phyloP scores from a whole-genome alignment of 768 basidiomycete species.

The Pisolithus marmoratus region DNA sequence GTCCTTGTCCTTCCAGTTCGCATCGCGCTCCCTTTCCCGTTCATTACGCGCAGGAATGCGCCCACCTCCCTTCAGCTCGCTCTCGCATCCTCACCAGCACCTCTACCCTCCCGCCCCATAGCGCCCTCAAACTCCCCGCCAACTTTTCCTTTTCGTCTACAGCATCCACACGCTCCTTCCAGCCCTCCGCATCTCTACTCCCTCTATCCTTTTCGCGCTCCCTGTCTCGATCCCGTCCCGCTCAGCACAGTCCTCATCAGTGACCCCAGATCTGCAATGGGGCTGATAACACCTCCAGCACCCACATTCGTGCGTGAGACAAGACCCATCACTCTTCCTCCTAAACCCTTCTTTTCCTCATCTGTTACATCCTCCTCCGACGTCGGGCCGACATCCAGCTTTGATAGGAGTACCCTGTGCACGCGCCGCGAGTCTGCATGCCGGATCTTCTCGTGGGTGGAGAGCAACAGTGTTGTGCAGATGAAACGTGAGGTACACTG shows the following conservation, averaged over 20 bases:
- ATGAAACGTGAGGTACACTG: constrained; percentile 20
- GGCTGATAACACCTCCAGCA: constrained; percentile 37
- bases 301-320: constrained; percentile 34
- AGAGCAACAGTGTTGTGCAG: constrained; percentile 17
- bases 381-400: constrained; percentile 37
- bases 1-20: constrained; percentile 24
- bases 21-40: constrained; percentile 22
- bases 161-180: constrained; percentile 19
- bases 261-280: constrained; percentile 46
- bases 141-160: constrained; percentile 30
- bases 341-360: constrained; percentile 26
- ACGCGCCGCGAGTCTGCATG: constrained; percentile 53
- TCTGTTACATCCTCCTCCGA: constrained; percentile 28
- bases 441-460: constrained; percentile 26
- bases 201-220: constrained; percentile 33
- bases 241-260: constrained; percentile 44
- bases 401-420: constrained; percentile 55
- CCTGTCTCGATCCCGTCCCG: constrained; percentile 26
- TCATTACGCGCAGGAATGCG: constrained; percentile 15
- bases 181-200: constrained; percentile 31
- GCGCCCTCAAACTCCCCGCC: constrained; percentile 27
- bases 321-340: constrained; percentile 33
- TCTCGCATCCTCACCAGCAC: constrained; percentile 22
- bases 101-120: constrained; percentile 31
- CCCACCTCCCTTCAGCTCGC: constrained; percentile 18